Evolutionary conservation across 148 eudicot genomes (phyloP), one percentile per base, ranked within the genome.

Genomic region (Fagopyrum esculentum): DNA sequence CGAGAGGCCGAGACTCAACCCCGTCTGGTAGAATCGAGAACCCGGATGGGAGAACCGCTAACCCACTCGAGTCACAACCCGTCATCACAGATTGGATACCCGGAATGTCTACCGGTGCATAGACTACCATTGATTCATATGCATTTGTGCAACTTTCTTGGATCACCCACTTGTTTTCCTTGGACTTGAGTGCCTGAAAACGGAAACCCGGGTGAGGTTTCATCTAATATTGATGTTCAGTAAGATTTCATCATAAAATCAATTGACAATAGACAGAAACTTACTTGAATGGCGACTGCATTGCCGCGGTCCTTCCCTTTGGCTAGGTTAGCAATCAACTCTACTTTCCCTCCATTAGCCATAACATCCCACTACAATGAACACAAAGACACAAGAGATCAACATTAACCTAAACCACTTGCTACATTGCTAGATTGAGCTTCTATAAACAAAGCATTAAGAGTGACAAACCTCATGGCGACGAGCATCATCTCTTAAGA

Each of bases 211-310:
- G 9, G 12, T 8, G 12, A 49, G 12, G 6, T 49, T 49, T 8
- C 52, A 8, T 49, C 11, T 49, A 8, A 9, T 7, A 9, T 22
- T 22, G 1, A 49, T 8, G 1, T 10, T 49, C 6, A 49, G 52
- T 49, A 12, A 49, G 50, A 6, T 49, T 35, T 35, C 40, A 35
- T 35, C 52, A 2, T 2, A 2, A 8, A 6, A 49, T 12, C 52
- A 49, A 9, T 49, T 0, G 52, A 1, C 12, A 8, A 9, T 5
- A 10, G 11, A 11, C 0, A 17, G 19, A 17, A 71, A 49, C 55
- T 71, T 47, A 94, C 98, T 45, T 97, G 89, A 8, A 94, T 83
- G 6, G 80, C 71, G 1, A 84, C 82, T 3, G 82, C 84, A 47
- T 84, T 84, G 12, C 84, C 87, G 11, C 84, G 77, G 47, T 84